Evolutionary conservation across 2,329 filamentous ascomycete species (phyloP), one percentile per base, ranked within the genome.

Genomic region (Paecilomyces sp.): DNA sequence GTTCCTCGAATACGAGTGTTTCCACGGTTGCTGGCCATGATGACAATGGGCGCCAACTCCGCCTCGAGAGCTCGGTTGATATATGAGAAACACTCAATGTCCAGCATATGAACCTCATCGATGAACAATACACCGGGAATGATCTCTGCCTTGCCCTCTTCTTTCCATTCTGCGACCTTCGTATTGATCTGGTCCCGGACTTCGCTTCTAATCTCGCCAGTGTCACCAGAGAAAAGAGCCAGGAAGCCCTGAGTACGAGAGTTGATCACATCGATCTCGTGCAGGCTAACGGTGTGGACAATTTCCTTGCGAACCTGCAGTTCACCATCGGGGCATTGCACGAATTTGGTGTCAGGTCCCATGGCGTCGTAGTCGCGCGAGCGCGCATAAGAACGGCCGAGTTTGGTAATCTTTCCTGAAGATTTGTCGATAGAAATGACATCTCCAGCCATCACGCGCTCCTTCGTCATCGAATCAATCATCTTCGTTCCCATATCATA

Each of bases 401-500:
- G 85, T 78, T 97, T 99, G 58, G 92, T 96, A 74, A 99, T 97
- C 77, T 97, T 96, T 65, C 94, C 94, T 1, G 92, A 96, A 0
- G 93, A 92, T 80, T 99, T 99, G 81, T 99, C 94, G 68, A 99
- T 97, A 60, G 91, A 96, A 70, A 99, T 95, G 66, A 99, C 94
- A 74, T 99, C 94, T 68, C 94, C 94, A 3, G 94, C 94, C 88
- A 97, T 96, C 65, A 99, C 91, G 70, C 95, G 93, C 81, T 99
- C 94, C 79, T 97, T 97, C 66, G 92, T 97, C 92, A 99, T 97
- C 65, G 92, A 92, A 73, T 99, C 94, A 66, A 99, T 99, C 94
- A 99, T 97, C 80, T 97, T 97, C 66, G 90, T 93, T 65, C 94
- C 94, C 92, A 99, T 97, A 71, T 99, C 94, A 79, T 97, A 99